Conservation (phyloP, 306 rosid genomes). For the Vigna trinervia region DNA sequence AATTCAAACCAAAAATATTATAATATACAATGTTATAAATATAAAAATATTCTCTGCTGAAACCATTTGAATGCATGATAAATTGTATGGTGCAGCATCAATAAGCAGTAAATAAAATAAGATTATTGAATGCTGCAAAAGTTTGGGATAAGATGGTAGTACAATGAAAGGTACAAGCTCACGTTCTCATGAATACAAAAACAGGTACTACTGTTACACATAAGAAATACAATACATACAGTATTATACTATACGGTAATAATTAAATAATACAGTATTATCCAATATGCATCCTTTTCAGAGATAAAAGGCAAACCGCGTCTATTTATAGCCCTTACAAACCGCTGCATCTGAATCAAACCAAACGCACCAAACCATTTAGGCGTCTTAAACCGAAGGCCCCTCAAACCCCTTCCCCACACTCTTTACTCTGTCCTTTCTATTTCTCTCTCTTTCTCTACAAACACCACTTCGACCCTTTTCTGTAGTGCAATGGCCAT, state of each 20-base stretch:
- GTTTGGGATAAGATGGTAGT: constrained; percentile 13
- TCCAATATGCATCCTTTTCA: constrained; percentile 12
- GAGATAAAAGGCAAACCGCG: constrained; percentile 2
- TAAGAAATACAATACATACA: background rate
- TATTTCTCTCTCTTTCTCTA: constrained; percentile 4
- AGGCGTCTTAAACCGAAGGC: constrained; percentile 18
- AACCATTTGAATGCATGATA: background rate
- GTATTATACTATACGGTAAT: background rate
- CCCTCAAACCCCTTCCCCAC: constrained; percentile 19
- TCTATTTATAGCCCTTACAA: constrained; percentile 52
- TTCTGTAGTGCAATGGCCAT: constrained; percentile 29
- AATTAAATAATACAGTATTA: background rate
- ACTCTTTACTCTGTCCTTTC: background rate
- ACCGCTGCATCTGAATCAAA: constrained; percentile 41
- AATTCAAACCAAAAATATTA: too few relatives aligned
- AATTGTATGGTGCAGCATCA: background rate
- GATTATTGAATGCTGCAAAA: constrained; percentile 26
- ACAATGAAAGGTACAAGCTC: constrained; percentile 16
- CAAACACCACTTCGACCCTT: background rate
- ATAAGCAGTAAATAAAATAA: background rate
- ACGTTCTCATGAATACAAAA: constrained; percentile 8
- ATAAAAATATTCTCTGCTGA: too few relatives aligned
- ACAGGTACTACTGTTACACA: background rate
- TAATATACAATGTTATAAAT: too few relatives aligned
- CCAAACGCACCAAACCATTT: constrained; percentile 35